Base-by-base conservation (phyloP, 208 protist species). In the Borovskyia barvae region DNA sequence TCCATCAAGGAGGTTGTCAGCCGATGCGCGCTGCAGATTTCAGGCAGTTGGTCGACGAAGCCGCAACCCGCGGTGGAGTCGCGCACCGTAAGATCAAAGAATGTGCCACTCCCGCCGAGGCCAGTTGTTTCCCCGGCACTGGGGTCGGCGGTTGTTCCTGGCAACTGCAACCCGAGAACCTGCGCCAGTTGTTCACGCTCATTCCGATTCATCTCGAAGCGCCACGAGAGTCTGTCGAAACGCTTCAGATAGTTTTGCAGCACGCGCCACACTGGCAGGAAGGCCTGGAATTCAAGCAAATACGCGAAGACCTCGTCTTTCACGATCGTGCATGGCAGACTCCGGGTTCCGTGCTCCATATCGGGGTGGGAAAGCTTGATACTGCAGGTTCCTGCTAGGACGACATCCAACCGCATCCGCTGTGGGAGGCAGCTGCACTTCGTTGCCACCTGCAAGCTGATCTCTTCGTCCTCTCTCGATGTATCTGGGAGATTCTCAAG, bases 361-460 rank as follows among this genome's bases (percentile, higher is more conserved):
- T 63, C 61, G 29, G 69, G 75, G 59, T 85, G 78, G 36, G 32
- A 47, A 20, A 85, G 61, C 47, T 59, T 42, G 15, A 85, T 43
- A 2, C 33, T 50, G 33, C 62, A 73, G 33, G 37, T 35, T 15
- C 53, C 30, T 29, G 66, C 47, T 41, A 80, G 53, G 25, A 55
- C 59, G 9, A 87, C 61, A 49, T 45, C 46, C 37, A 83, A 65
- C 32, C 72, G 53, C 28, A 61, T 51, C 36, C 67, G 63, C 37
- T 71, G 63, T 0, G 80, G 80, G 12, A 87, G 67, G 63, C 74
- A 87, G 50, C 75, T 83, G 68, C 63, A 77, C 66, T 75, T 74
- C 48, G 75, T 83, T 12, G 75, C 80, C 19, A 82, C 59, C 9
- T 66, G 46, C 20, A 87, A 41, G 0, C 62, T 64, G 28, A 87